Conservation (phyloP, 176 grass and related monocot genomes). For the Dactylis glomerata region DNA sequence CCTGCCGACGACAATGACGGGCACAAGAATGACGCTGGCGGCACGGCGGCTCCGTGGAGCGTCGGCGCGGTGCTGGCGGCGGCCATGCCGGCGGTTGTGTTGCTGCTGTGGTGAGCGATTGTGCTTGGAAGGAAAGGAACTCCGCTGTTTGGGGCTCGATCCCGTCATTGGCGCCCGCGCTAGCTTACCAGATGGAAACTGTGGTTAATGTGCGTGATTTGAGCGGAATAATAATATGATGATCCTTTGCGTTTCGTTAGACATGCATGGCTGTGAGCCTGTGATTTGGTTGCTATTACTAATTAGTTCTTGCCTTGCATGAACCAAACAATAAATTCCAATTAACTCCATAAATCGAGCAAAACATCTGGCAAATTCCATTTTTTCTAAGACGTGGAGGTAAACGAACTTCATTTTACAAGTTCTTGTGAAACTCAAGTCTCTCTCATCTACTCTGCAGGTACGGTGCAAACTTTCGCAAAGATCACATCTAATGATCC, state of each 20-base stretch:
- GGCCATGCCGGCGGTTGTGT: not conserved
- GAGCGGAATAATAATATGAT: constrained; percentile 13
- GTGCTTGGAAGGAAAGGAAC: not conserved
- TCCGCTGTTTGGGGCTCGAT: not conserved
- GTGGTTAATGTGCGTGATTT: not conserved
- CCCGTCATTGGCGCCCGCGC: not conserved
- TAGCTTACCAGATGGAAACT: not conserved
- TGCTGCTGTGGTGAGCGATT: constrained; percentile 14
- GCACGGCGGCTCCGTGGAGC: constrained; percentile 25
- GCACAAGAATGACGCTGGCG: constrained; percentile 1
- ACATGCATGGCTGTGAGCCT: not conserved
- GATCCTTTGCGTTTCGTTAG: not conserved
- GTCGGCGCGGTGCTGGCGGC: not conserved
- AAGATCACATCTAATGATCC: no score
- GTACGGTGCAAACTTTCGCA: no score
- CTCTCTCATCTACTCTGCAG: no score
- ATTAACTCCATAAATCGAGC: no score
- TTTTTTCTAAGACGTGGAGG: no score
- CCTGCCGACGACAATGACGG: not conserved
- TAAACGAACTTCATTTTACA: no score
- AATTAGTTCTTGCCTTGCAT: not conserved
- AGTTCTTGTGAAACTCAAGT: no score
- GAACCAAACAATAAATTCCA: not conserved
- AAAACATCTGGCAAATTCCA: no score
- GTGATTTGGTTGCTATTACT: not conserved